Evolutionary conservation across 2,329 filamentous ascomycete species (phyloP), one percentile per base, ranked within the genome.

Genomic region (Pseudomassariella vexata): DNA sequence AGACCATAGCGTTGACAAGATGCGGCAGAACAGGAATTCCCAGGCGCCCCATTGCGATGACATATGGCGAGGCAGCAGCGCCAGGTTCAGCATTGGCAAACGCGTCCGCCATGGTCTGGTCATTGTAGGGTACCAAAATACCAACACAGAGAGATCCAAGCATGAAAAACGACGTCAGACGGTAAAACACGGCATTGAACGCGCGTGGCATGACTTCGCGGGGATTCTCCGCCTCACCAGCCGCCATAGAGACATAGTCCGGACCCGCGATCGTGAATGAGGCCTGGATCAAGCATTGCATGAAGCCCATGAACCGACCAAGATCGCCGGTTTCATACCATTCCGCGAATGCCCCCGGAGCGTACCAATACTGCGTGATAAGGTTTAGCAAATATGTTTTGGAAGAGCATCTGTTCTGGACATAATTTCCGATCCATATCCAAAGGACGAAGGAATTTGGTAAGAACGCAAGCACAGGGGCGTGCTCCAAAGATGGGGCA

Each of bases 161-260:
- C 23, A 86, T 72, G 59, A 88, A 89, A 55, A 90, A 89, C 2
- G 73, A 62, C 0, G 81, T 81, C 19, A 90, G 63, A 19, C 85
- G 79, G 56, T 85, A 88, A 55, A 89, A 88, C 2, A 89, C 83
- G 29, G 81, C 77, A 38, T 86, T 86, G 57, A 78, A 88, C 2
- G 85, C 85, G 24, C 73, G 76, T 0, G 84, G 84, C 56, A 92
- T 75, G 14, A 81, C 73, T 12, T 60, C 60, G 11, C 82, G 76
- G 0, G 83, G 82, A 44, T 85, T 82, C 46, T 82, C 73, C 1
- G 82, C 73, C 53, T 87, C 83, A 12, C 79, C 81, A 3, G 82
- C 81, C 5, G 72, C 65, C 70, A 71, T 70, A 5, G 64, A 59
- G 36, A 81, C 69, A 46, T 77, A 77, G 42, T 79, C 74, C 0